Conservation (phyloP, 208 protist genomes). For the Angomonas deanei region DNA sequence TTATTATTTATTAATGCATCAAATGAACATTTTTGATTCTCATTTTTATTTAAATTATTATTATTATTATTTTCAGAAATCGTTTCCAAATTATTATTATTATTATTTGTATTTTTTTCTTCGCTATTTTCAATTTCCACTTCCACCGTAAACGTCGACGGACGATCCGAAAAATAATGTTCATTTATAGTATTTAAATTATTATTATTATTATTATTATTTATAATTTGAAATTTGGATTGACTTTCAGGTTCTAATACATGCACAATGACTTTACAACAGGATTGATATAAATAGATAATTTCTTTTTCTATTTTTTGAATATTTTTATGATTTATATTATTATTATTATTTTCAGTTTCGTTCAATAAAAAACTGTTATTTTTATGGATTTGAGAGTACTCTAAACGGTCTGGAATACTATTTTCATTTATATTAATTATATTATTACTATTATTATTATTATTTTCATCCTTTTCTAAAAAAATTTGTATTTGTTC, state of each 20-base stretch:
- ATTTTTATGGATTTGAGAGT: too few relatives aligned
- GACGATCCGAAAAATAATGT: not conserved
- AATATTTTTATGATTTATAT: not conserved
- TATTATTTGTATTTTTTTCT: not conserved
- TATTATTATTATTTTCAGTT: not conserved
- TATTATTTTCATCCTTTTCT: not conserved
- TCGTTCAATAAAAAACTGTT: not conserved
- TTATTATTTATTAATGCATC: too few relatives aligned
- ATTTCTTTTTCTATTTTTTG: not conserved
- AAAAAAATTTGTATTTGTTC: not conserved
- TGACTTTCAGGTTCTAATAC: not conserved
- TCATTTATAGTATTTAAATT: not conserved
- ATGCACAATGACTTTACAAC: not conserved
- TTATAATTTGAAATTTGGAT: not conserved
- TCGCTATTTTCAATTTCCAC: not conserved
- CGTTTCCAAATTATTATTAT: not conserved
- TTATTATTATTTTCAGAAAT: not conserved
- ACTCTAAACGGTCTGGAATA: too few relatives aligned
- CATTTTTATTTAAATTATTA: not conserved
- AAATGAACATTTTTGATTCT: too few relatives aligned
- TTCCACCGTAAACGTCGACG: not conserved
- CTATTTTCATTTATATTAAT: conserved; percentile 1
- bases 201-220: not conserved
- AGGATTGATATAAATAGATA: not conserved
- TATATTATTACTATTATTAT: not conserved